phyloP scores from a whole-genome alignment of 1,284 basidiomycete species.

The Cryptococcus jaspeensis region DNA sequence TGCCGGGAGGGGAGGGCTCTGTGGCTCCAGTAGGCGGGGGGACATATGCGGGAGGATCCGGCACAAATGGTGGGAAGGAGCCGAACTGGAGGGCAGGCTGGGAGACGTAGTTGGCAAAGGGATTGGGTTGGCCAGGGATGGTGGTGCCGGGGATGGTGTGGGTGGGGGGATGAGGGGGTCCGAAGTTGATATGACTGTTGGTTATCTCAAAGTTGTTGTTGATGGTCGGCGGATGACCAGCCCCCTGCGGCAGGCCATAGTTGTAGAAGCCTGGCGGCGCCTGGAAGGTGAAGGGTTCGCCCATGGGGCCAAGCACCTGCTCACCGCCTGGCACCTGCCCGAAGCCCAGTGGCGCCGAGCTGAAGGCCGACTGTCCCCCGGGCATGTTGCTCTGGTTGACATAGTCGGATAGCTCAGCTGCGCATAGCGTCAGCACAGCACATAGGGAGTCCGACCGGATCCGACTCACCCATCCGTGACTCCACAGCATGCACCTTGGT shows the following conservation, averaged over 20 bases:
- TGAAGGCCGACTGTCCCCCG: slow-evolving; percentile 12
- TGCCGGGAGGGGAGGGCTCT: no score
- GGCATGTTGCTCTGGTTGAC: slow-evolving; percentile 6
- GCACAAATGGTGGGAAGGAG: no score
- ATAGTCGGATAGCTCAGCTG: slow-evolving; percentile 13
- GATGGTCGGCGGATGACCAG: slow-evolving; percentile 1
- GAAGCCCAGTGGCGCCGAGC: slow-evolving; percentile 12
- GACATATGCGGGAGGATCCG: no score
- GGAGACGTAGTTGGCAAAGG: no score
- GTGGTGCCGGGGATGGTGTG: slow-evolving; percentile 61
- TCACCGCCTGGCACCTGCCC: neutral
- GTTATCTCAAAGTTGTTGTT: neutral
- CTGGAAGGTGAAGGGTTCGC: neutral
- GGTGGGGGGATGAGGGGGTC: slow-evolving; percentile 24
- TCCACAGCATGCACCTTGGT: slow-evolving; percentile 6
- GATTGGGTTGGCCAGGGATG: slow-evolving; percentile 31
- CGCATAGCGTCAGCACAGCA: neutral
- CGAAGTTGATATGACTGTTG: neutral
- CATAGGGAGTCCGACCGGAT: neutral
- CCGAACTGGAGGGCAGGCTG: no score
- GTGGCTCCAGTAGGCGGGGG: no score
- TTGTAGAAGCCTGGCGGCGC: neutral
- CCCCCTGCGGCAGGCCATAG: neutral
- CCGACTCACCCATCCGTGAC: slow-evolving; percentile 10
- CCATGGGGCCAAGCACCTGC: neutral